These are phyloP conservation scores for Posidonia oceanica DNA, from an alignment of 116 monocot genomes.

Conservation along the genomic window DNA sequence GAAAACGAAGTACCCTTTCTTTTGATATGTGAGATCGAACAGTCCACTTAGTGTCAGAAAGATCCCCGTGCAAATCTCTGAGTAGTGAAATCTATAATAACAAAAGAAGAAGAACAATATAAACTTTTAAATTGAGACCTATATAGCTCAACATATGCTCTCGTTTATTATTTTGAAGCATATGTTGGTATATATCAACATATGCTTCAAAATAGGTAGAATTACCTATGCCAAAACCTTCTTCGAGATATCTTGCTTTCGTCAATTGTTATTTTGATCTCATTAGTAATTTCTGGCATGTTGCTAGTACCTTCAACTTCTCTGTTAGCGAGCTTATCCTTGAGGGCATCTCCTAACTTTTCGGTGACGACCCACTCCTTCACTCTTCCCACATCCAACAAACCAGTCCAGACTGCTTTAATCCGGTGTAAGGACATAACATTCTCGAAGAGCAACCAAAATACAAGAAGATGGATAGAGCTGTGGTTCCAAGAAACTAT, in stretches of 20 bases:
- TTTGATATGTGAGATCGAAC: constrained; percentile 1
- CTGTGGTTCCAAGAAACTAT: neutral
- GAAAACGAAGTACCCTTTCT: constrained; percentile 11
- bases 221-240: constrained; percentile 5
- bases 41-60: constrained; percentile 7
- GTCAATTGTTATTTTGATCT: constrained; percentile 1
- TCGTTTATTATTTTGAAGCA: too few relatives aligned
- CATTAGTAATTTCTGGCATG: neutral
- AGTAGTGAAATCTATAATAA: too few relatives aligned
- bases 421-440: constrained; percentile 21
- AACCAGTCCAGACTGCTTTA: constrained; percentile 14
- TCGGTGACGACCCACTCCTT: too few relatives aligned
- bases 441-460: constrained; percentile 22
- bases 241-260: neutral
- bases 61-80: constrained; percentile 6
- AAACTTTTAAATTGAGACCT: too few relatives aligned
- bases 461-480: constrained; percentile 15
- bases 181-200: too few relatives aligned
- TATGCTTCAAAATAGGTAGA: too few relatives aligned
- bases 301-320: neutral
- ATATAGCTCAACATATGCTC: too few relatives aligned
- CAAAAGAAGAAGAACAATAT: too few relatives aligned
- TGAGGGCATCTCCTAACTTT: constrained; percentile 14
- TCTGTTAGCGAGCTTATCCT: neutral
- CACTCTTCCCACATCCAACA: constrained; percentile 12